phyloP scores from a whole-genome alignment of 352 stramenopile genomes.

The Globisporangium nagaii region DNA sequence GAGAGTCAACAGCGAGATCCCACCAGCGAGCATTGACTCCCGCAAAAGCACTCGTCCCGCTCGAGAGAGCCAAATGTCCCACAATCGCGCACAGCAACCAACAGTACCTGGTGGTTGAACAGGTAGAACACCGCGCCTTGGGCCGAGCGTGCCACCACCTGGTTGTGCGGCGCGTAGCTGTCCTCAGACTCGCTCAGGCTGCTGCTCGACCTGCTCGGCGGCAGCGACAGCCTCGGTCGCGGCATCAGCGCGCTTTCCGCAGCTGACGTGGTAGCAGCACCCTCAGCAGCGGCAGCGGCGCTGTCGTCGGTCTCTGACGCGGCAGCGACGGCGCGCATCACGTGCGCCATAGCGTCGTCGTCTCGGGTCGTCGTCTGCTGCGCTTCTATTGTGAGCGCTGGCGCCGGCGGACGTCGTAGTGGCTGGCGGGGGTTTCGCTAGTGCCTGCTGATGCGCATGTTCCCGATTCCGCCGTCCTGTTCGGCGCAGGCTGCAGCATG shows the following conservation, averaged over 20 bases:
- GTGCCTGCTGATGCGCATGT: no score
- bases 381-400: no score
- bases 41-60: not conserved
- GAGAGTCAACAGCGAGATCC: no score
- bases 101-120: conserved; percentile 76
- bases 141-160: conserved; percentile 55
- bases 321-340: not conserved
- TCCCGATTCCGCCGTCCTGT: no score
- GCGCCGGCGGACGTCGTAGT: no score
- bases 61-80: not conserved
- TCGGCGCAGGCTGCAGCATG: no score
- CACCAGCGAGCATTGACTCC: not conserved
- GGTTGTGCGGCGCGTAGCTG: conserved; percentile 20
- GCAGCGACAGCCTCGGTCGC: conserved; percentile 3
- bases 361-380: no score
- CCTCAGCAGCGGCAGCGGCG: not conserved
- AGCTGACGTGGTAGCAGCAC: no score
- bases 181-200: conserved; percentile 13
- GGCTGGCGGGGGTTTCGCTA: no score
- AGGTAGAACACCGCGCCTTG: conserved; percentile 73
- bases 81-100: not conserved
- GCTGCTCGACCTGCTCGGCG: conserved; percentile 6
- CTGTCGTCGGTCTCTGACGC: not conserved
- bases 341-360: no score
- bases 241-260: not conserved